Evolutionary conservation across 2,329 filamentous ascomycete genomes (phyloP).

Genomic region (Nigrospora osmanthi): DNA sequence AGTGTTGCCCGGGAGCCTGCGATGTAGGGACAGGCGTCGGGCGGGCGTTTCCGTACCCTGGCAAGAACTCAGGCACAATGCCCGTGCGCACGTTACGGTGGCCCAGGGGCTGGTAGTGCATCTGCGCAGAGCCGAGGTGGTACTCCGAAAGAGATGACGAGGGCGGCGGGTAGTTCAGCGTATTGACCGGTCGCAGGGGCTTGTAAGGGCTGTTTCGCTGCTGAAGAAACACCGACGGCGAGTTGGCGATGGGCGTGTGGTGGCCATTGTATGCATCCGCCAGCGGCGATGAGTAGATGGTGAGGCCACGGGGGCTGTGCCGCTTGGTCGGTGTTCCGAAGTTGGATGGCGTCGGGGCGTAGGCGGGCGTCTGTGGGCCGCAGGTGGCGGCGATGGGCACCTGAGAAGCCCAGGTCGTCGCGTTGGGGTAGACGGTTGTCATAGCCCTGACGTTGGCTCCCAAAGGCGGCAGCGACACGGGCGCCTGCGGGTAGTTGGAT

Average conservation of each 20-base stretch:
- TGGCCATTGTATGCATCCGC: slow-evolving; percentile 52
- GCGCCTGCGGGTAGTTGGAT: slow-evolving; percentile 32
- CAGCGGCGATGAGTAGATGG: slow-evolving; percentile 61
- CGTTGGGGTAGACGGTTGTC: slow-evolving; percentile 63
- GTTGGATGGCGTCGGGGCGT: slow-evolving; percentile 17
- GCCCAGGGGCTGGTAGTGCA: slow-evolving; percentile 76
- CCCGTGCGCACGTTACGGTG: slow-evolving; percentile 62
- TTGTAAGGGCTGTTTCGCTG: slow-evolving; percentile 89
- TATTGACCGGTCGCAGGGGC: slow-evolving; percentile 82
- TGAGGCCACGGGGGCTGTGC: slow-evolving; percentile 41
- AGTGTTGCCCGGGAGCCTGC: slow-evolving; percentile 2
- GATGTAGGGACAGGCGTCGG: slow-evolving; percentile 5
- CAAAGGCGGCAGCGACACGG: slow-evolving; percentile 55
- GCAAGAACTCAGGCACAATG: slow-evolving; percentile 56
- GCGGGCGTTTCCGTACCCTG: slow-evolving; percentile 11
- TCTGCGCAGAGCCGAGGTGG: slow-evolving; percentile 60
- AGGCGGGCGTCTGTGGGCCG: slow-evolving; percentile 22
- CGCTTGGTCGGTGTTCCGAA: slow-evolving; percentile 46
- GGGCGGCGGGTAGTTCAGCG: slow-evolving; percentile 81
- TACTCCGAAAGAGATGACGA: slow-evolving; percentile 72
- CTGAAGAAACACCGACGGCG: slow-evolving; percentile 79
- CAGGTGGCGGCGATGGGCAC: slow-evolving; percentile 20
- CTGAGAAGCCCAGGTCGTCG: slow-evolving; percentile 31
- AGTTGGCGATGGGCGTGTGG: slow-evolving; percentile 65
- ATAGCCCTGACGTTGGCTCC: slow-evolving; percentile 61